A percentile compares a stretch with the other conserved stretches of the same genome.
Conservation (phyloP, 1,284 basidiomycete species). For the Ganoderma boninense region DNA sequence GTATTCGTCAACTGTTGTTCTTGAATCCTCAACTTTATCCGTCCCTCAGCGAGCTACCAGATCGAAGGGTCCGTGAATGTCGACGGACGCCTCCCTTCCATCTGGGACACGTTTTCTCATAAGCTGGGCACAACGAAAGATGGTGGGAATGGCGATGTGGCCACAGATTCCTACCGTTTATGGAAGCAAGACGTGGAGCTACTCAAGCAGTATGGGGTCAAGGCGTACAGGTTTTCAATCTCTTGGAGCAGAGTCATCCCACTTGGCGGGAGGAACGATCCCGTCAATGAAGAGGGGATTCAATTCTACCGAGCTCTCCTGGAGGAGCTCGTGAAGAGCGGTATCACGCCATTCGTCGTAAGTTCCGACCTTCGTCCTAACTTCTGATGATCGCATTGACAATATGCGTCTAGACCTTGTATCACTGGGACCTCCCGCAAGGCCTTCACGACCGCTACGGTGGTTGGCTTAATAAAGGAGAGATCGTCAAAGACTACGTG, state of each 20-base stretch:
- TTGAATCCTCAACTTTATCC: neutral
- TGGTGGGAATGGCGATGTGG: slow-evolving; percentile 69
- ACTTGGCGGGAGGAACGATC: slow-evolving; percentile 72
- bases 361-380: slow-evolving; percentile 35
- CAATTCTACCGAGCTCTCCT: slow-evolving; percentile 69
- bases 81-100: slow-evolving; percentile 67
- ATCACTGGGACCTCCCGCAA: slow-evolving; percentile 84
- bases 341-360: slow-evolving; percentile 75
- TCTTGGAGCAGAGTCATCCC: slow-evolving; percentile 81
- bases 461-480: slow-evolving; percentile 75
- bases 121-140: slow-evolving; percentile 71
- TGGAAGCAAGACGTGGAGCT: slow-evolving; percentile 76
- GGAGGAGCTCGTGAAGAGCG: slow-evolving; percentile 66
- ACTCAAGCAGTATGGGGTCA: slow-evolving; percentile 53
- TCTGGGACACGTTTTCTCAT: slow-evolving; percentile 80
- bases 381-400: neutral
- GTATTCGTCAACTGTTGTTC: neutral
- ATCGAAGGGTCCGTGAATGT: slow-evolving; percentile 69
- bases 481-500: slow-evolving; percentile 69
- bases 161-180: slow-evolving; percentile 73
- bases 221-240: slow-evolving; percentile 64
- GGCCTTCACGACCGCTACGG: slow-evolving; percentile 74
- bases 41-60: slow-evolving; percentile 50
- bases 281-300: slow-evolving; percentile 72
- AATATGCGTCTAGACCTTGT: slow-evolving; percentile 61